A percentile compares a stretch with the other conserved stretches of the same genome.
Conservation (phyloP, 306 rosid species). For the Glycyrrhiza uralensis region DNA sequence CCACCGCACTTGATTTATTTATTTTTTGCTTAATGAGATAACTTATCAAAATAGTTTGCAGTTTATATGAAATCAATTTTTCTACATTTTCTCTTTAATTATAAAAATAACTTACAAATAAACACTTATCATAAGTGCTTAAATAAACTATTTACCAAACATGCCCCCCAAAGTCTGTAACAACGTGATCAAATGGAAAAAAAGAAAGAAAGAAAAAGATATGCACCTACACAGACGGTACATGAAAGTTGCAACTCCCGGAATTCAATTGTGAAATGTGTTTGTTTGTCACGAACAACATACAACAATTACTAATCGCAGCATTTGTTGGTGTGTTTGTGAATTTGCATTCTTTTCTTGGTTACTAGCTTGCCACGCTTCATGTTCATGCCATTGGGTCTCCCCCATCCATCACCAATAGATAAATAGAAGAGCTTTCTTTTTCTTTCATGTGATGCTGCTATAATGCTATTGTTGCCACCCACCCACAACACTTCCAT, state of each 20-base stretch:
- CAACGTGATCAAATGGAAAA: not conserved
- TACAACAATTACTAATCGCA: not conserved
- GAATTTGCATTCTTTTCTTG: not conserved
- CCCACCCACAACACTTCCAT: slow-evolving; percentile 14
- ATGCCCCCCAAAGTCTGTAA: too few species aligned
- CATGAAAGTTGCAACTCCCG: not conserved
- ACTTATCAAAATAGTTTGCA: too few species aligned
- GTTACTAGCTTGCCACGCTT: slow-evolving; percentile 25
- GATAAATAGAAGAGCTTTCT: not conserved
- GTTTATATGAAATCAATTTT: too few species aligned
- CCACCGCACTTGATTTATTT: too few species aligned
- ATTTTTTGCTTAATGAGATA: too few species aligned
- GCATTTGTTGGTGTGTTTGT: not conserved
- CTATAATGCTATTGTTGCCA: not conserved
- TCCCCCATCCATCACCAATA: not conserved
- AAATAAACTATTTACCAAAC: too few species aligned
- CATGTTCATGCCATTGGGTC: not conserved
- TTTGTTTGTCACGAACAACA: not conserved
- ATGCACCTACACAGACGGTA: not conserved
- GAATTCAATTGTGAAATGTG: not conserved
- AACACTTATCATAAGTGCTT: too few species aligned
- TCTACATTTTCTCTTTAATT: too few species aligned
- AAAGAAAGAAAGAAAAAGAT: not conserved
- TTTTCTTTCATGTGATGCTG: not conserved
- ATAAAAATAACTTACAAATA: too few species aligned